Base-by-base conservation (phyloP, 345 rosid species). In the Erodium maritimum region DNA sequence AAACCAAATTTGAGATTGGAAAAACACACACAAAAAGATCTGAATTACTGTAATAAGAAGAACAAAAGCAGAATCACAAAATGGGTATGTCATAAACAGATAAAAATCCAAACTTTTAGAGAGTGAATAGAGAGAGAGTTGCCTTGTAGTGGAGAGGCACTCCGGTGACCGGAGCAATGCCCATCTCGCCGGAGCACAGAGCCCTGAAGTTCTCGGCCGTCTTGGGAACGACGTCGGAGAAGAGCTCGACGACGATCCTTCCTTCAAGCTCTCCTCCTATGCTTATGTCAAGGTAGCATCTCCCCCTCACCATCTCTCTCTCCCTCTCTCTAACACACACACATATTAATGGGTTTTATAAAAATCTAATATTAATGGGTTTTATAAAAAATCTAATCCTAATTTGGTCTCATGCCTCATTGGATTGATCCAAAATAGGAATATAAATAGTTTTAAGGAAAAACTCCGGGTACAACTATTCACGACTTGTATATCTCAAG, bases 181-280 rank as follows among this genome's bases (percentile, higher is more conserved):
- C 99, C 76, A 80, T 93, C 71, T 90, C 91, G 0, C 99, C 96
- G 25, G 91, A 87, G 65, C 99, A 93, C 50, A 93, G 91, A 34
- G 94, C 85, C 61, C 99, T 76, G 75, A 93, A 93, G 75, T 93
- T 93, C 69, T 83, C 88, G 2, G 95, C 95, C 20, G 99, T 93
- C 66, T 68, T 83, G 23, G 96, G 99, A 22, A 87, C 91, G 45
- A 90, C 81, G 67, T 93, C 97, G 65, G 70, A 70, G 81, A 61
- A 83, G 51, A 93, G 95, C 80, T 90, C 96, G 55, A 82, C 80
- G 23, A 90, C 77, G 17, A 90, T 79, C 75, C 99, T 82, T 16
- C 99, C 99, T 70, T 89, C 97, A 6, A 90, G 78, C 73, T 93
- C 97, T 5, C 85, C 96, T 8, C 96, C 97, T 50, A 89, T 83